Percentiles rank a stretch among this genome's conserved stretches.
Evolutionary conservation across 2,329 filamentous ascomycete species (phyloP).

Genomic region (Paraphoma sp.): DNA sequence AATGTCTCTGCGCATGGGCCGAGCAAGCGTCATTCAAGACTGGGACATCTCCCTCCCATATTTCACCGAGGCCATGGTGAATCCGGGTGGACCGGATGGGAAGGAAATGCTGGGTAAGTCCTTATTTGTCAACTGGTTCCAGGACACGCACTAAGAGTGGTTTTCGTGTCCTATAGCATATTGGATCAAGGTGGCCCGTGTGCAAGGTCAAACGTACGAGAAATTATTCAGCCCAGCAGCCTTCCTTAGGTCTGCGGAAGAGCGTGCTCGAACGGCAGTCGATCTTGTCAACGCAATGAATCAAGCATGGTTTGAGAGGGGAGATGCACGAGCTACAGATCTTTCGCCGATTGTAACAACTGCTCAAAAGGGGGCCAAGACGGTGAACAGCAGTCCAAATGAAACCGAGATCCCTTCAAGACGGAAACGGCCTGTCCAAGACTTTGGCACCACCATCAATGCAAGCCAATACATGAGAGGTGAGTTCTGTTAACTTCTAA

Average conservation of each 20-base stretch:
- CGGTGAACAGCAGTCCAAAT: constrained; percentile 21
- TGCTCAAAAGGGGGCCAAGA: neutral
- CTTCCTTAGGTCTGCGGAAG: constrained; percentile 32
- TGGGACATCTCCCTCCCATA: constrained; percentile 46
- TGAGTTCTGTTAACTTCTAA: neutral
- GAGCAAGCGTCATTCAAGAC: constrained; percentile 47
- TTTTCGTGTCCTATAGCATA: constrained; percentile 16
- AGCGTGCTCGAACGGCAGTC: constrained; percentile 32
- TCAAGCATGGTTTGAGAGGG: constrained; percentile 36
- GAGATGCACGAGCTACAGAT: constrained; percentile 26
- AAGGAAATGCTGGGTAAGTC: constrained; percentile 22
- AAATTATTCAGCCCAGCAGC: constrained; percentile 46
- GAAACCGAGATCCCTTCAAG: constrained; percentile 34
- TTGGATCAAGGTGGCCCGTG: constrained; percentile 42
- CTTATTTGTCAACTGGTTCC: too few species aligned
- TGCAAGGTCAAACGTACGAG: constrained; percentile 47
- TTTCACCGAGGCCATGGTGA: constrained; percentile 10
- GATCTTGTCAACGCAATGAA: constrained; percentile 37
- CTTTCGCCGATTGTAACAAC: constrained; percentile 1
- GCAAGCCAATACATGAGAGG: constrained; percentile 19
- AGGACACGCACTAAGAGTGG: too few species aligned
- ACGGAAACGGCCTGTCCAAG: constrained; percentile 17
- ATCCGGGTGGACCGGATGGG: constrained; percentile 11
- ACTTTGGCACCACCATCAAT: constrained; percentile 1
- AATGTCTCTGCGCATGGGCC: constrained; percentile 46